These are phyloP conservation scores for Auriscalpium microsporum DNA, from an alignment of 768 basidiomycete genomes.

Conservation along the genomic window DNA sequence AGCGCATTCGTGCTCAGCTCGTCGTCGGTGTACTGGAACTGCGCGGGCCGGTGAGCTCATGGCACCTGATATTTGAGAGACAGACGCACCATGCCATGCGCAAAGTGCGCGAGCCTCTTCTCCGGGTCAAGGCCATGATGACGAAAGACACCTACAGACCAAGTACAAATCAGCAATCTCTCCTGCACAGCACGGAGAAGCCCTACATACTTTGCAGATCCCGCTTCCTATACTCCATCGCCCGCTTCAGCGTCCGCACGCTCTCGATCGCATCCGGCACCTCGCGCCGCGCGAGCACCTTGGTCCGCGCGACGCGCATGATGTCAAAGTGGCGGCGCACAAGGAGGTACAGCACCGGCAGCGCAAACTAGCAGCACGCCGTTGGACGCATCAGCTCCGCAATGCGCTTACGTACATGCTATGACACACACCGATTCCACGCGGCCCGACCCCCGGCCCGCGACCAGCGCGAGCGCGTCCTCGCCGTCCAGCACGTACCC, in stretches of 20 bases:
- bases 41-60: not conserved
- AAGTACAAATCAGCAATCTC: not conserved
- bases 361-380: not conserved
- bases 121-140: not conserved
- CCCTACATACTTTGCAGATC: not conserved
- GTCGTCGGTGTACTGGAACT: not conserved
- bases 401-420: no score
- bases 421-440: no score
- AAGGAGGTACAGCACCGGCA: slow-evolving; percentile 5
- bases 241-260: not conserved
- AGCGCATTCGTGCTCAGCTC: not conserved
- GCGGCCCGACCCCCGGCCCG: no score
- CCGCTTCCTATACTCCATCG: not conserved
- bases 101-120: not conserved
- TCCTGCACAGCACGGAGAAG: not conserved
- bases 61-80: not conserved
- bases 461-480: no score
- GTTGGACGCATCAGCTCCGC: no score
- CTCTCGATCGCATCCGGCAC: not conserved
- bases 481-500: no score
- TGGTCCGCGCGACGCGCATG: not conserved
- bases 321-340: slow-evolving; percentile 6
- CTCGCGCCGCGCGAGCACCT: slow-evolving; percentile 1
- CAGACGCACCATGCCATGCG: not conserved
- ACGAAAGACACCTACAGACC: not conserved